Conservation (phyloP, 805 yeast genomes). For the Novakomyces olei region DNA sequence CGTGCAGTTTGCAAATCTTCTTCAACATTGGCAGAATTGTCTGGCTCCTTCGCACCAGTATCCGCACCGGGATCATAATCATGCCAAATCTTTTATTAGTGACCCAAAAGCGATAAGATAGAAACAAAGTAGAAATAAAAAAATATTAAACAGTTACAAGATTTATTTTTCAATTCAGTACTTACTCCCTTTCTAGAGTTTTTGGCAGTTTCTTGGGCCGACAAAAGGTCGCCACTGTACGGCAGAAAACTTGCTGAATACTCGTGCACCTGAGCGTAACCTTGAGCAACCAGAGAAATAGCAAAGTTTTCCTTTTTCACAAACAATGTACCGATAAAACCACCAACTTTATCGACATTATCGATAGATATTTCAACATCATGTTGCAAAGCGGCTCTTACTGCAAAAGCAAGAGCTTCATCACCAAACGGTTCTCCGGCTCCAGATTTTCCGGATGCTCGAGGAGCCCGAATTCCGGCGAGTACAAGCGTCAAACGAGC, state of each 20-base stretch:
- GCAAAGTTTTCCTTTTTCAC: slow-evolving; percentile 25
- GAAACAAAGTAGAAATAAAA: neutral
- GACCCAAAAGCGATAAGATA: no score
- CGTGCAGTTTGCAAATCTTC: no score
- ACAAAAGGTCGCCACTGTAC: slow-evolving; percentile 32
- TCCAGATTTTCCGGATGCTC: slow-evolving; percentile 12
- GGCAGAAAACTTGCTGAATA: no score
- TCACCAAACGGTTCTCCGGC: slow-evolving; percentile 18
- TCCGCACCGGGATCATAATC: no score
- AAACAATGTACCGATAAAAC: slow-evolving; percentile 52
- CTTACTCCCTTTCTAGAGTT: slow-evolving; percentile 38
- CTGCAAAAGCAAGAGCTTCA: slow-evolving; percentile 32
- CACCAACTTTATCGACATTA: slow-evolving; percentile 56
- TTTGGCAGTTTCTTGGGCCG: slow-evolving; percentile 44
- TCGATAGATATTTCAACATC: slow-evolving; percentile 49
- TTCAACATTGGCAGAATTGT: no score
- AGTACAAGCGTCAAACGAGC: slow-evolving; percentile 44
- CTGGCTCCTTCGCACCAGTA: no score
- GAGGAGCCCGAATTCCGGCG: slow-evolving; percentile 42
- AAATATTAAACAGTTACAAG: neutral
- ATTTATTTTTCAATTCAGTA: slow-evolving; percentile 30
- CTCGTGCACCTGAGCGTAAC: slow-evolving; percentile 43
- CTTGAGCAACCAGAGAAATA: slow-evolving; percentile 32
- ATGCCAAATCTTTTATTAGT: no score
- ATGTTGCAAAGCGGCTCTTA: slow-evolving; percentile 40